phyloP scores from a whole-genome alignment of 352 stramenopile species.

The Phytophthora niederhauseri region DNA sequence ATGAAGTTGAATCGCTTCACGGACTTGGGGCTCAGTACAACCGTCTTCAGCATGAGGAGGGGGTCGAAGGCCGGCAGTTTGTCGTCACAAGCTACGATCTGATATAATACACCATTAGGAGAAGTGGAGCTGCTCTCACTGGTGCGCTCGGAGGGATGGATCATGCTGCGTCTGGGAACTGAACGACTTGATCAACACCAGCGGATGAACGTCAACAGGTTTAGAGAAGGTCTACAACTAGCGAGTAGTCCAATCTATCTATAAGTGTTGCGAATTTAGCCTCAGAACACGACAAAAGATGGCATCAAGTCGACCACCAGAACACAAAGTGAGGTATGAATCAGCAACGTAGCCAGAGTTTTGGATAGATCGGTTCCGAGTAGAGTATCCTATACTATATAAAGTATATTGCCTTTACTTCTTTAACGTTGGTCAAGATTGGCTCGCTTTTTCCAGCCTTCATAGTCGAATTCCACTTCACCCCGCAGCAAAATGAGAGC shows the following conservation, averaged over 20 bases:
- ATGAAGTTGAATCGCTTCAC: constrained; percentile 18
- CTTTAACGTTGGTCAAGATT: too few species aligned
- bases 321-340: too few species aligned
- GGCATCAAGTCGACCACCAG: too few species aligned
- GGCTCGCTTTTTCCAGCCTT: constrained; percentile 14
- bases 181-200: background rate
- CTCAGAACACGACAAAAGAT: too few species aligned
- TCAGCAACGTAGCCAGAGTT: too few species aligned
- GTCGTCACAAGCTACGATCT: constrained; percentile 13
- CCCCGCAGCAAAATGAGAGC: constrained; percentile 15
- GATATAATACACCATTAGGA: constrained; percentile 3
- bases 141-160: background rate
- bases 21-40: constrained; percentile 10
- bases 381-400: too few species aligned
- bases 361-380: too few species aligned
- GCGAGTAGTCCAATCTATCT: too few species aligned
- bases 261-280: too few species aligned
- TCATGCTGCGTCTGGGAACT: constrained; percentile 3
- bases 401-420: too few species aligned
- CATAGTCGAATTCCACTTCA: constrained; percentile 17
- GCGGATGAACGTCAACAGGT: background rate
- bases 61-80: constrained; percentile 21
- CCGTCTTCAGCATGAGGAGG: constrained; percentile 12
- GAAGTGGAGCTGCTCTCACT: background rate
- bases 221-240: too few species aligned